A percentile compares a stretch with the other conserved stretches of the same genome.
phyloP scores from a whole-genome alignment of 306 rosid genomes.

The Lathyrus oleraceus region DNA sequence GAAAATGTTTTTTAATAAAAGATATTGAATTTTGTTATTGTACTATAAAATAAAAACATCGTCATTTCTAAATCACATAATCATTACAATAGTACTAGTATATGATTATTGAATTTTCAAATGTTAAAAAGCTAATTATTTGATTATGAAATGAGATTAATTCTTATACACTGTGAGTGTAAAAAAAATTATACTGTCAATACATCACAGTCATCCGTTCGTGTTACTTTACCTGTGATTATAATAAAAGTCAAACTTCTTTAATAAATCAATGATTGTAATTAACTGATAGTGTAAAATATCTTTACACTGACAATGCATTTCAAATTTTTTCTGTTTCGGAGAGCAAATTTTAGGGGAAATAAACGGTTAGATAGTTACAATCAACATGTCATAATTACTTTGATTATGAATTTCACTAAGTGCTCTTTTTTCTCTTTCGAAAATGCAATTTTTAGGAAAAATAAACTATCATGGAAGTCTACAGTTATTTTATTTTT shows the following conservation, averaged over 20 bases:
- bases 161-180: too few species aligned
- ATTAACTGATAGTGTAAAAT: too few species aligned
- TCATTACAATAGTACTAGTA: too few species aligned
- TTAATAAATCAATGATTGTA: too few species aligned
- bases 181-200: too few species aligned
- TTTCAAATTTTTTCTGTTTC: too few species aligned
- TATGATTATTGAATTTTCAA: not conserved
- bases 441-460: not conserved
- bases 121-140: not conserved
- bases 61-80: not conserved
- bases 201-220: too few species aligned
- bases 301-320: too few species aligned
- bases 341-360: not conserved
- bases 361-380: not conserved
- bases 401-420: not conserved
- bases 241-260: too few species aligned
- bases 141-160: not conserved
- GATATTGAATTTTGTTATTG: not conserved
- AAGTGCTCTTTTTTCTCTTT: not conserved
- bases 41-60: not conserved
- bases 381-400: not conserved
- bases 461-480: not conserved
- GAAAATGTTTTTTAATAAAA: not conserved
- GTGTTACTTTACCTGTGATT: too few species aligned
- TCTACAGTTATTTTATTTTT: not conserved